These are phyloP conservation scores for Asterella californica DNA, from an alignment of 225 moss, liverwort and hornwort species.

Conservation along the genomic window DNA sequence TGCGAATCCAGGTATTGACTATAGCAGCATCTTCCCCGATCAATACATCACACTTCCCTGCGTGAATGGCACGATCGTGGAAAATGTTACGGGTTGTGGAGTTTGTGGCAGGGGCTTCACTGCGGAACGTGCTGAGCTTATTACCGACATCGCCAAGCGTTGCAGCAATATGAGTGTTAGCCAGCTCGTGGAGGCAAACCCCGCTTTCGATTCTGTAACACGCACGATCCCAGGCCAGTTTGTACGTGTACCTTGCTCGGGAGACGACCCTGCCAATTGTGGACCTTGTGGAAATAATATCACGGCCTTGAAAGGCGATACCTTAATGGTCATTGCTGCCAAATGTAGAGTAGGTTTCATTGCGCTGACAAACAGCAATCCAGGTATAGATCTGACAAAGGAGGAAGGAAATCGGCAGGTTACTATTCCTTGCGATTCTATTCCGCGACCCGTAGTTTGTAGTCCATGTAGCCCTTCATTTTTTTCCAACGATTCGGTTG, in stretches of 20 bases:
- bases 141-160: background rate
- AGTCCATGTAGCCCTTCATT: conserved; percentile 8
- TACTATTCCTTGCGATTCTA: background rate
- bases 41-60: conserved; percentile 13
- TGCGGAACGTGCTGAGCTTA: background rate
- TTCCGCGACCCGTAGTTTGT: background rate
- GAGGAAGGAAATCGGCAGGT: background rate
- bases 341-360: conserved; percentile 5
- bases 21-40: background rate
- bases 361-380: background rate
- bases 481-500: background rate
- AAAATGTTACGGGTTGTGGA: background rate
- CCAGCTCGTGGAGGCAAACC: background rate
- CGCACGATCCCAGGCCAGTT: background rate
- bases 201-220: background rate
- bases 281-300: conserved; percentile 1
- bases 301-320: background rate
- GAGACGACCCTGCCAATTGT: background rate
- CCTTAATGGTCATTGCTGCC: background rate
- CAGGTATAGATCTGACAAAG: background rate
- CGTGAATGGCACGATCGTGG: background rate
- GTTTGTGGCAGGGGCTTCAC: background rate
- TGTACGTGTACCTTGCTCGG: conserved; percentile 6
- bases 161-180: background rate
- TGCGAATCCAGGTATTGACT: conserved; percentile 11